Conservation (phyloP, 495 filamentous ascomycete species). For the Collariella sp. region DNA sequence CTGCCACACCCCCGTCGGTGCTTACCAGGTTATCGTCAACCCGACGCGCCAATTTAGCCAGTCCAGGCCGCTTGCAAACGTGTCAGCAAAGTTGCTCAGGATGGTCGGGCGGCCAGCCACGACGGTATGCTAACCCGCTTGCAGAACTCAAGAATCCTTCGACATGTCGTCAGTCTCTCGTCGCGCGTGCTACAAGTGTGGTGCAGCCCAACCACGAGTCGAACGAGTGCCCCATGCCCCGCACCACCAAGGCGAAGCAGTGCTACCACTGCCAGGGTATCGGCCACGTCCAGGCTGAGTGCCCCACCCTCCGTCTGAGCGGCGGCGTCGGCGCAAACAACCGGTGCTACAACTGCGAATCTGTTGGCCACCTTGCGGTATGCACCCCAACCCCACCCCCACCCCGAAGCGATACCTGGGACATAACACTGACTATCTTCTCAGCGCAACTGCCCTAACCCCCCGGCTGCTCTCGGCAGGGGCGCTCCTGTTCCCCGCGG, state of each 20-base stretch:
- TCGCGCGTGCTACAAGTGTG: slow-evolving; percentile 99
- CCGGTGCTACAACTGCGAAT: slow-evolving; percentile 93
- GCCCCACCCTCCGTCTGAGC: slow-evolving; percentile 90
- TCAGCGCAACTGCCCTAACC: slow-evolving; percentile 77
- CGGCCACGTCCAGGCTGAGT: slow-evolving; percentile 98
- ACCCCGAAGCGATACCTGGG: not conserved
- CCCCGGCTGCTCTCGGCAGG: slow-evolving; percentile 53
- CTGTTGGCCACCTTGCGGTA: slow-evolving; percentile 76
- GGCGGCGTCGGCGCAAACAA: slow-evolving; percentile 67
- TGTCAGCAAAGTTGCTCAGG: not conserved
- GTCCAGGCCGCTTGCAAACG: slow-evolving; percentile 1
- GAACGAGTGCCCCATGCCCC: slow-evolving; percentile 88
- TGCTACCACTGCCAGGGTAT: slow-evolving; percentile 99
- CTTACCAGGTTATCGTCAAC: not conserved
- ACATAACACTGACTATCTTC: slow-evolving; percentile 6
- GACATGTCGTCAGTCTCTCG: slow-evolving; percentile 90
- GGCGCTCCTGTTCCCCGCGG: slow-evolving; percentile 58
- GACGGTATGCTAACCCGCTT: slow-evolving; percentile 1
- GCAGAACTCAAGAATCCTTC: slow-evolving; percentile 14
- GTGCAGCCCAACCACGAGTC: slow-evolving; percentile 97
- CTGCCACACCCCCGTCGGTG: not conserved
- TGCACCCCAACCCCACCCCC: slow-evolving; percentile 2
- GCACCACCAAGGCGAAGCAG: slow-evolving; percentile 97
- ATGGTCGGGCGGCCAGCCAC: not conserved
- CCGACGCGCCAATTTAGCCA: not conserved